Conservation (phyloP, 1,284 basidiomycete species). For the Sporisorium scitamineum region DNA sequence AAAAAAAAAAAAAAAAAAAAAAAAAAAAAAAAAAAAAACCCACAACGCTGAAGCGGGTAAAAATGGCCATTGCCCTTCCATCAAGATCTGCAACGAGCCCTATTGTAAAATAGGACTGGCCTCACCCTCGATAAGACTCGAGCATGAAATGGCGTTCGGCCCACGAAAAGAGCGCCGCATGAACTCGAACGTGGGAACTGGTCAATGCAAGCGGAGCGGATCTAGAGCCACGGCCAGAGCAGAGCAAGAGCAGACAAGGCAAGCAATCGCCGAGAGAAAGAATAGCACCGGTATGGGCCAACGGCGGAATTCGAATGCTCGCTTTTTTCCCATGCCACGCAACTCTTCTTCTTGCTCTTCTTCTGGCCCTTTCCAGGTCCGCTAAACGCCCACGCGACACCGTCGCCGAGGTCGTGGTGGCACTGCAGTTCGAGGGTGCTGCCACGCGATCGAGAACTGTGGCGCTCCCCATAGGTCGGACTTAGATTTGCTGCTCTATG, state of each 20-base stretch:
- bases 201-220: background rate
- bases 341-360: slow-evolving; percentile 1
- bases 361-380: slow-evolving; percentile 1
- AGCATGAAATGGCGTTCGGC: background rate
- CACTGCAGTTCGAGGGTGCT: slow-evolving; percentile 3
- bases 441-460: slow-evolving; percentile 10
- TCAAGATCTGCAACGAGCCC: background rate
- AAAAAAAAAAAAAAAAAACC: too few species aligned
- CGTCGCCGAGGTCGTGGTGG: slow-evolving; percentile 17
- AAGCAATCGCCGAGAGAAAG: background rate
- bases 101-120: background rate
- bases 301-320: background rate
- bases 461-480: background rate
- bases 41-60: background rate
- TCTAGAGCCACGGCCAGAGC: background rate
- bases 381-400: slow-evolving; percentile 25
- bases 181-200: background rate
- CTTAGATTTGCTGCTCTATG: slow-evolving; percentile 6
- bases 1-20: too few species aligned
- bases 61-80: background rate
- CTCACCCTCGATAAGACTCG: background rate
- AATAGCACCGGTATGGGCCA: background rate
- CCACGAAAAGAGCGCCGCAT: background rate
- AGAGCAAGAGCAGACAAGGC: background rate
- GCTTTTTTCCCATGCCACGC: slow-evolving; percentile 18